Evolutionary conservation across 2,329 filamentous ascomycete genomes (phyloP).

Genomic region (Penicillium glabrum): DNA sequence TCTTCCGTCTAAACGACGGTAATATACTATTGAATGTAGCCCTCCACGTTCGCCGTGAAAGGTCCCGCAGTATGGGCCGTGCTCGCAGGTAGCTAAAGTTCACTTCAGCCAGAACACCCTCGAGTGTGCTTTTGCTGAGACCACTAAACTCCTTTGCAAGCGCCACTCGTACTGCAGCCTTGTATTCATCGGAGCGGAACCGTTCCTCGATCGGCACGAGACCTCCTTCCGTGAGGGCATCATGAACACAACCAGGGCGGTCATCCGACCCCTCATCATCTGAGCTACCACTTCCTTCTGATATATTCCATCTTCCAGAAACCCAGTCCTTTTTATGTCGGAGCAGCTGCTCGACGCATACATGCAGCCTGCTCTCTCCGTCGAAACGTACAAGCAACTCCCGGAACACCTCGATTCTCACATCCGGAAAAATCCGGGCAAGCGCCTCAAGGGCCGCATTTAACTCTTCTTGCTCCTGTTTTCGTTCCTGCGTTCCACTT

Average conservation of each 20-base stretch:
- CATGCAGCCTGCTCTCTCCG: constrained; percentile 46
- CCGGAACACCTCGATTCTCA: constrained; percentile 49
- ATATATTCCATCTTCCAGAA: constrained; percentile 46
- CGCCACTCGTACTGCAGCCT: constrained; percentile 38
- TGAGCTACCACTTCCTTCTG: constrained; percentile 17
- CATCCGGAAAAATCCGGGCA: constrained; percentile 46
- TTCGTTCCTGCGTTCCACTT: constrained; percentile 30
- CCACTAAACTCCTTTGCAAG: constrained; percentile 45
- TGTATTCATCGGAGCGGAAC: constrained; percentile 47
- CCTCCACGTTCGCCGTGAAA: constrained; percentile 47
- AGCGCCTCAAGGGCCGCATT: constrained; percentile 44
- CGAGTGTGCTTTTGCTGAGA: constrained; percentile 45
- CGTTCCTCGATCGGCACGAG: constrained; percentile 41
- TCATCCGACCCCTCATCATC: constrained; percentile 5
- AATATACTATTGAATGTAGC: constrained; percentile 44
- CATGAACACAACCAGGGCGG: not conserved
- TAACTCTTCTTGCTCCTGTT: constrained; percentile 38
- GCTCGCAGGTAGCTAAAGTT: constrained; percentile 48
- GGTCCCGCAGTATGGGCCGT: constrained; percentile 43
- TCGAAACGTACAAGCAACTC: constrained; percentile 49
- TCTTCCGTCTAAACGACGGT: constrained; percentile 43
- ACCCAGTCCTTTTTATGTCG: constrained; percentile 49
- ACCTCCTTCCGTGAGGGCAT: constrained; percentile 14
- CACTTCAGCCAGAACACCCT: constrained; percentile 49
- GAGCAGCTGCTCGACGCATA: constrained; percentile 49